These are phyloP conservation scores for Microdochium trichocladiopsis DNA, from an alignment of 2,329 filamentous ascomycete species.

Conservation along the genomic window DNA sequence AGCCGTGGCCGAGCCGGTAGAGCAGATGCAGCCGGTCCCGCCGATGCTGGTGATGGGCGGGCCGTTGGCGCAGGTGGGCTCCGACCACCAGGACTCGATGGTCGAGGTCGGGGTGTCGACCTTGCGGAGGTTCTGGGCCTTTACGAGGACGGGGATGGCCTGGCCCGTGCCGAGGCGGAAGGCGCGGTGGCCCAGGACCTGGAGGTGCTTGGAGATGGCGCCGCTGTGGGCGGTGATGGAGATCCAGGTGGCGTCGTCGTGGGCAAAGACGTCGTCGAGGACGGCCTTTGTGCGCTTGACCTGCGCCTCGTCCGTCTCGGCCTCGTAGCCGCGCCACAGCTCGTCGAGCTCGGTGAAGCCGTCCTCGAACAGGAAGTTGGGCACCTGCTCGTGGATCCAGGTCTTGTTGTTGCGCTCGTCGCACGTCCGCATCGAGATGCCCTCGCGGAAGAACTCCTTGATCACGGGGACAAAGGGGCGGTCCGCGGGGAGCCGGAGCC, in stretches of 20 bases:
- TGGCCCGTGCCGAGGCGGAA: conserved; percentile 61
- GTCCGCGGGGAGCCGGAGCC: conserved; percentile 40
- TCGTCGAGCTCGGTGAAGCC: conserved; percentile 51
- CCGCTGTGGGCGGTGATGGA: conserved; percentile 55
- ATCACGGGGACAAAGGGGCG: conserved; percentile 49
- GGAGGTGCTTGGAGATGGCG: conserved; percentile 43
- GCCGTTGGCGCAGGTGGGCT: conserved; percentile 31
- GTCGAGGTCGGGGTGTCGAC: conserved; percentile 18
- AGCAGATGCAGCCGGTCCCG: conserved; percentile 33
- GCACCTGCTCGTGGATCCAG: conserved; percentile 44
- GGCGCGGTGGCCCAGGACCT: conserved; percentile 50
- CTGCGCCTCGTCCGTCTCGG: conserved; percentile 39
- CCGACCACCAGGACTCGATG: conserved; percentile 26
- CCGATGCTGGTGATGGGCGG: conserved; percentile 36
- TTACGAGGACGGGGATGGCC: conserved; percentile 61
- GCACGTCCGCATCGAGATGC: conserved; percentile 62
- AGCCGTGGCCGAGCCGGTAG: conserved; percentile 4
- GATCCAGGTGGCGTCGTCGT: conserved; percentile 46
- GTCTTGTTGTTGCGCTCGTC: conserved; percentile 51
- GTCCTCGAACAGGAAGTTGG: conserved; percentile 47
- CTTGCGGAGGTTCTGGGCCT: conserved; percentile 36
- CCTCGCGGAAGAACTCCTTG: conserved; percentile 61
- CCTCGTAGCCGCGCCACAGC: conserved; percentile 33
- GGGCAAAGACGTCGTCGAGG: conserved; percentile 49
- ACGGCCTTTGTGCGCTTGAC: conserved; percentile 38